These are phyloP conservation scores for Trichoderma lentiforme DNA, from an alignment of 2,329 filamentous ascomycete species.

Conservation along the genomic window DNA sequence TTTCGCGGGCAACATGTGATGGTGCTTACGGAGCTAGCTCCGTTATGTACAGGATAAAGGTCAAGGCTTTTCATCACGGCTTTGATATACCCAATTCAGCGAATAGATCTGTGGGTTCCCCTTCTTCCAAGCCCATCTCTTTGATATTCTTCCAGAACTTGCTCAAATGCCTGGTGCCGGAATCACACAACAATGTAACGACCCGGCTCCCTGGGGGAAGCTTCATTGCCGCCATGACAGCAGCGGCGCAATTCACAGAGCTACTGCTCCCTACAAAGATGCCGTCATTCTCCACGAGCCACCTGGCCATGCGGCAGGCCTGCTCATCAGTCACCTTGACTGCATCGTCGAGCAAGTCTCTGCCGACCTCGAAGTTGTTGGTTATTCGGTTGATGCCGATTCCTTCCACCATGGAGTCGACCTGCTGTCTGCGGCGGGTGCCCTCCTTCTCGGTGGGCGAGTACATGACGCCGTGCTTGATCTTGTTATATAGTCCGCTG, in stretches of 20 bases:
- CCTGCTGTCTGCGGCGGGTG: constrained; percentile 81
- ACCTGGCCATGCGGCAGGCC: constrained; percentile 89
- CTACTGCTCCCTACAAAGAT: constrained; percentile 93
- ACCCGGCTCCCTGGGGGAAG: constrained; percentile 62
- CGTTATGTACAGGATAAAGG: background rate
- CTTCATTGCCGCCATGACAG: constrained; percentile 63
- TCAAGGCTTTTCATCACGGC: background rate
- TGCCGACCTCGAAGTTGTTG: constrained; percentile 82
- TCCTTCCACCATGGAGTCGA: constrained; percentile 94
- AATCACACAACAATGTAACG: constrained; percentile 83
- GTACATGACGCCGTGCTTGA: constrained; percentile 96
- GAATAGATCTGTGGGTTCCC: constrained; percentile 47
- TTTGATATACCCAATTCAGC: constrained; percentile 45
- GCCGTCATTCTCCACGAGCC: constrained; percentile 92
- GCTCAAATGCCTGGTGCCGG: constrained; percentile 76
- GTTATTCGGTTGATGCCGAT: constrained; percentile 96
- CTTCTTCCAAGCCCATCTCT: constrained; percentile 63
- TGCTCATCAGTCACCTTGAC: constrained; percentile 85
- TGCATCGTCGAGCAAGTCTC: constrained; percentile 85
- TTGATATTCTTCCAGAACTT: constrained; percentile 80
- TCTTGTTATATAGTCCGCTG: constrained; percentile 86
- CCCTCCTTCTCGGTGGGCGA: constrained; percentile 84
- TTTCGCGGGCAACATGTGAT: background rate
- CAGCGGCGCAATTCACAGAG: constrained; percentile 91
- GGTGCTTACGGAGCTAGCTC: background rate